phyloP scores from a whole-genome alignment of 2,329 filamentous ascomycete species.

The Botrytis pseudocinerea region DNA sequence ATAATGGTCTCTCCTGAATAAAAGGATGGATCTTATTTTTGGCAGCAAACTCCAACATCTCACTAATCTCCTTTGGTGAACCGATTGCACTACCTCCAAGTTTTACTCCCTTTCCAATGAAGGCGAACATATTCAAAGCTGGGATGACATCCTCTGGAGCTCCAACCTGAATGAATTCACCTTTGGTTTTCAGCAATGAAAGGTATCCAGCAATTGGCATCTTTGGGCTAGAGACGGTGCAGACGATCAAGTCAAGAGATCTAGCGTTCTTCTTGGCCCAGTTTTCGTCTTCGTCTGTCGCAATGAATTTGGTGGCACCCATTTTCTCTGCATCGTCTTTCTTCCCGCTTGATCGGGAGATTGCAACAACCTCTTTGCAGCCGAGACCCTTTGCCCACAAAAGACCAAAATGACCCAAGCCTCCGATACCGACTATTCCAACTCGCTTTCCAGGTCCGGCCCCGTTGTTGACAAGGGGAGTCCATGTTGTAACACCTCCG shows the following conservation, averaged over 20 bases:
- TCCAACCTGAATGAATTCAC: slow-evolving; percentile 63
- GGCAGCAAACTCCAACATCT: slow-evolving; percentile 60
- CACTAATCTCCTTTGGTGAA: slow-evolving; percentile 53
- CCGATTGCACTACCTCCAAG: slow-evolving; percentile 44
- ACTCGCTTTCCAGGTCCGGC: slow-evolving; percentile 52
- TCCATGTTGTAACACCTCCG: slow-evolving; percentile 19
- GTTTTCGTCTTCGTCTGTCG: slow-evolving; percentile 17
- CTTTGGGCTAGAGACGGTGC: slow-evolving; percentile 52
- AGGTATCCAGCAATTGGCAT: slow-evolving; percentile 66
- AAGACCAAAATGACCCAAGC: slow-evolving; percentile 70
- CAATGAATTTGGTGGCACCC: slow-evolving; percentile 22
- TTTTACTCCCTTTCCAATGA: slow-evolving; percentile 47
- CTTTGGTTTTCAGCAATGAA: slow-evolving; percentile 56
- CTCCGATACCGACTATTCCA: slow-evolving; percentile 70
- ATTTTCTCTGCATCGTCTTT: slow-evolving; percentile 23
- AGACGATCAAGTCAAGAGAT: slow-evolving; percentile 59
- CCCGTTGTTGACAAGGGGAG: slow-evolving; percentile 21
- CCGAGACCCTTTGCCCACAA: slow-evolving; percentile 69
- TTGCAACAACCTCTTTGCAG: slow-evolving; percentile 62
- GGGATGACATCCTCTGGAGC: slow-evolving; percentile 60
- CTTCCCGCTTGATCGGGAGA: slow-evolving; percentile 38
- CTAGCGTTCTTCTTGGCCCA: slow-evolving; percentile 53
- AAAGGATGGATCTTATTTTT: slow-evolving; percentile 58
- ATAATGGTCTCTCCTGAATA: slow-evolving; percentile 55
- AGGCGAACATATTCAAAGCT: slow-evolving; percentile 51